Conservation (phyloP, 306 rosid species). For the Medicago truncatula region DNA sequence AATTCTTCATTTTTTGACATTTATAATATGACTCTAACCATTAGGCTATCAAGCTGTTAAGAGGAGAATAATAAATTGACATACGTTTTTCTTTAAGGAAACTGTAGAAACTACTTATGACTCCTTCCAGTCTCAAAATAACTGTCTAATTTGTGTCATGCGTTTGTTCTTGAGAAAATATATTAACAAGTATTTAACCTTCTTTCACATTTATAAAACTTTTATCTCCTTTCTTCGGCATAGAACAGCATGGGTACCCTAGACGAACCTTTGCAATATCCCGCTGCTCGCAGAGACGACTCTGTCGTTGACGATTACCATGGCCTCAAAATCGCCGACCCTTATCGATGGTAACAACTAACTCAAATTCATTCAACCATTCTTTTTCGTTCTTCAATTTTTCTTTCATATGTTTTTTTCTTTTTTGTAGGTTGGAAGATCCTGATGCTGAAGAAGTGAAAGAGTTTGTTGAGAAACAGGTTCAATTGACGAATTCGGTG, state of each 20-base stretch:
- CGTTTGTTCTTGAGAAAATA: too few species aligned
- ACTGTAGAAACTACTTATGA: too few species aligned
- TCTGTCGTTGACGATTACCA: slow-evolving; percentile 81
- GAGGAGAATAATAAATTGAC: too few species aligned
- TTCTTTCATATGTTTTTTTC: neutral
- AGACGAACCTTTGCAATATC: slow-evolving; percentile 56
- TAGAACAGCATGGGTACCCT: slow-evolving; percentile 55
- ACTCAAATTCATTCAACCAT: neutral
- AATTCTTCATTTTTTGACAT: too few species aligned
- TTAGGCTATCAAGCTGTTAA: too few species aligned
- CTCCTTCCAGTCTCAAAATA: too few species aligned
- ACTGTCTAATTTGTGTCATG: too few species aligned
- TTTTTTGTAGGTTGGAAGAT: slow-evolving; percentile 80
- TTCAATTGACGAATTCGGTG: slow-evolving; percentile 73
- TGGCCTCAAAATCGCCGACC: slow-evolving; percentile 77
- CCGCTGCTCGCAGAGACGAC: slow-evolving; percentile 71
- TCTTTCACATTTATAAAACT: neutral
- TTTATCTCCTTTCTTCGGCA: neutral
- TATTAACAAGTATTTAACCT: neutral
- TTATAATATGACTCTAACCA: too few species aligned
- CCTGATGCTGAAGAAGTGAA: slow-evolving; percentile 91
- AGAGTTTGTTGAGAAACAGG: slow-evolving; percentile 77
- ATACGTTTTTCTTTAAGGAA: too few species aligned
- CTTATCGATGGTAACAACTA: slow-evolving; percentile 76
- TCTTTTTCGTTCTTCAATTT: neutral